Conservation (phyloP, 495 filamentous ascomycete genomes). For the Aspergillus bertholletiae region DNA sequence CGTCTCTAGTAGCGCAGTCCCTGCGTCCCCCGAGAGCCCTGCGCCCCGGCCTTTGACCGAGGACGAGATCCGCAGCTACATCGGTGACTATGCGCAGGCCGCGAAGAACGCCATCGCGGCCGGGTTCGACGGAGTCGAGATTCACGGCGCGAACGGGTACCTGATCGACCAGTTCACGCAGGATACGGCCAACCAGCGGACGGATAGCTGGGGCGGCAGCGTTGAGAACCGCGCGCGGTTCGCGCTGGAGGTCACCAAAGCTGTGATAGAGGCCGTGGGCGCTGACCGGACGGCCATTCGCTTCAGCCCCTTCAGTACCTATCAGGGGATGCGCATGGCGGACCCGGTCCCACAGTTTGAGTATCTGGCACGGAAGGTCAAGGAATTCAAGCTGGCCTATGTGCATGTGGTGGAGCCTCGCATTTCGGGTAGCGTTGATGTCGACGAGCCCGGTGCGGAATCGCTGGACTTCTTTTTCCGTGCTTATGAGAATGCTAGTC, state of each 20-base stretch:
- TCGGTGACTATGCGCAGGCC: slow-evolving; percentile 54
- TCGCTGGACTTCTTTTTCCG: slow-evolving; percentile 18
- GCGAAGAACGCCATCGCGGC: slow-evolving; percentile 61
- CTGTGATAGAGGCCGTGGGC: slow-evolving; percentile 58
- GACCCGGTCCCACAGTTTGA: slow-evolving; percentile 58
- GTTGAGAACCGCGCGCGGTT: slow-evolving; percentile 64
- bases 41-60: slow-evolving; percentile 47
- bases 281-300: slow-evolving; percentile 53
- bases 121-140: slow-evolving; percentile 76
- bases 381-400: slow-evolving; percentile 52
- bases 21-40: slow-evolving; percentile 11
- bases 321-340: slow-evolving; percentile 62
- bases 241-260: slow-evolving; percentile 54
- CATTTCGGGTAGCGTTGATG: slow-evolving; percentile 35
- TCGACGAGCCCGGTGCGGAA: slow-evolving; percentile 38
- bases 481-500: slow-evolving; percentile 35
- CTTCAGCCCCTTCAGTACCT: slow-evolving; percentile 56
- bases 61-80: slow-evolving; percentile 53
- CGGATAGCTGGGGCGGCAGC: slow-evolving; percentile 63
- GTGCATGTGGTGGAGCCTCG: slow-evolving; percentile 57
- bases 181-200: slow-evolving; percentile 55
- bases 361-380: slow-evolving; percentile 47
- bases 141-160: slow-evolving; percentile 74
- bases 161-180: slow-evolving; percentile 72
- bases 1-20: slow-evolving; percentile 37